Base-by-base conservation (phyloP, 2,329 filamentous ascomycete species). In the Microthyrium microscopicum region DNA sequence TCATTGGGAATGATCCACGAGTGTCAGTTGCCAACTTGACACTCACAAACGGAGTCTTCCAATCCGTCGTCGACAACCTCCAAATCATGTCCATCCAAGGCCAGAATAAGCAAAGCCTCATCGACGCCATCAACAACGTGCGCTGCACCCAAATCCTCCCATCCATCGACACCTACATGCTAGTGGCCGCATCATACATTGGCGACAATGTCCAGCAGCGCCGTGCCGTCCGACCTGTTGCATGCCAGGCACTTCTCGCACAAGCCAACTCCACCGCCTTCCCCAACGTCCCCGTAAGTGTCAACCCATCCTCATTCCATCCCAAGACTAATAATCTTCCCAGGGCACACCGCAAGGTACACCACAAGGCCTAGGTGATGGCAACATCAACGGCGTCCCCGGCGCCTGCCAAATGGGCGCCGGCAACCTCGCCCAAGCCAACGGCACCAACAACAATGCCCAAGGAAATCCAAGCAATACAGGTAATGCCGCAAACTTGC, bases 21-120 rank as follows among this genome's bases (percentile, higher is more conserved):
- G 47, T 55, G 31, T 44, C 47, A 29, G 46, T 46, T 29, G 52
- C 52, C 33, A 54, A 54, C 43, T 48, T 47, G 41, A 54, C 51
- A 19, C 48, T 55, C 29, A 50, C 45, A 6, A 51, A 46, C 20
- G 52, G 52, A 40, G 42, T 48, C 21, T 55, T 55, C 48, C 49
- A 52, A 41, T 50, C 52, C 41, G 52, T 55, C 27, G 52, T 55
- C 36, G 43, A 50, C 44, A 55, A 52, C 45, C 47, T 55, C 28
- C 45, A 52, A 45, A 33, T 45, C 33, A 55, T 54, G 52, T 47
- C 44, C 22, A 35, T 46, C 19, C 45, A 53, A 43, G 52, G 52
- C 19, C 26, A 15, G 19, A 25, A 15, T 7, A 39, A 31, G 22
- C 12, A 17, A 5, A 33, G 29, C 7, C 18, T 39, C 24, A 30